Percentiles rank a stretch among this genome's conserved stretches.
These are phyloP conservation scores for Ascochyta lentis DNA, from an alignment of 2,329 filamentous ascomycete species.

Conservation along the genomic window DNA sequence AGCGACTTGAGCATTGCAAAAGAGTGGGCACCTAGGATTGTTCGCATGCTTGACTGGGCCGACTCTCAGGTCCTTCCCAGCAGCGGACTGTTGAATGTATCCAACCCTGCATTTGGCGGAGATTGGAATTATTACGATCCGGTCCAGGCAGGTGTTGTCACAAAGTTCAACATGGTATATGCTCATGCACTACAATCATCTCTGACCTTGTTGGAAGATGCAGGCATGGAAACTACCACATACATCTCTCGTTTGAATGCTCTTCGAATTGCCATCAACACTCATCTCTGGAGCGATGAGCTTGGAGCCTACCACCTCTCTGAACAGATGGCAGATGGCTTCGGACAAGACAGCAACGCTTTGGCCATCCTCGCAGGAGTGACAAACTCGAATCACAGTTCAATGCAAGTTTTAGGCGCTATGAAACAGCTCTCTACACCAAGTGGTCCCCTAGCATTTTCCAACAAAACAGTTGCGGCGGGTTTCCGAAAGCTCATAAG, in stretches of 20 bases:
- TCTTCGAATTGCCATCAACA: constrained; percentile 33
- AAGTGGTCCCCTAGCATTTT: constrained; percentile 30
- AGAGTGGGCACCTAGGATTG: constrained; percentile 35
- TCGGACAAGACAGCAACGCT: constrained; percentile 44
- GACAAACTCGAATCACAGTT: background rate
- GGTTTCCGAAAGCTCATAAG: constrained; percentile 33
- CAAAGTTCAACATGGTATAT: constrained; percentile 46
- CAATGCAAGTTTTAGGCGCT: no score
- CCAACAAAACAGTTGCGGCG: background rate
- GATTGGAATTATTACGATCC: constrained; percentile 50
- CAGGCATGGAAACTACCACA: constrained; percentile 21
- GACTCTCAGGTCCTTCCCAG: constrained; percentile 32
- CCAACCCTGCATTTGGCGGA: constrained; percentile 35
- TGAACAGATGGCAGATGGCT: constrained; percentile 15
- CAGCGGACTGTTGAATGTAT: constrained; percentile 33
- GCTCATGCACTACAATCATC: constrained; percentile 42
- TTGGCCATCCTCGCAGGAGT: constrained; percentile 43
- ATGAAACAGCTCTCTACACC: constrained; percentile 7
- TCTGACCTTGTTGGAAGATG: constrained; percentile 25
- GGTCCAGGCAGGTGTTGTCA: constrained; percentile 34
- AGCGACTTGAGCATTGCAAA: constrained; percentile 35
- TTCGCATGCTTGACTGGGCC: constrained; percentile 48
- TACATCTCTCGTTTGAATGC: constrained; percentile 33
- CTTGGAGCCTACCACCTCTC: constrained; percentile 38
- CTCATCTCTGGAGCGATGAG: constrained; percentile 24